Percentiles rank a stretch among this genome's conserved stretches.
These are phyloP conservation scores for Clarireedia sp. DNA, from an alignment of 2,329 filamentous ascomycete species.

Conservation along the genomic window DNA sequence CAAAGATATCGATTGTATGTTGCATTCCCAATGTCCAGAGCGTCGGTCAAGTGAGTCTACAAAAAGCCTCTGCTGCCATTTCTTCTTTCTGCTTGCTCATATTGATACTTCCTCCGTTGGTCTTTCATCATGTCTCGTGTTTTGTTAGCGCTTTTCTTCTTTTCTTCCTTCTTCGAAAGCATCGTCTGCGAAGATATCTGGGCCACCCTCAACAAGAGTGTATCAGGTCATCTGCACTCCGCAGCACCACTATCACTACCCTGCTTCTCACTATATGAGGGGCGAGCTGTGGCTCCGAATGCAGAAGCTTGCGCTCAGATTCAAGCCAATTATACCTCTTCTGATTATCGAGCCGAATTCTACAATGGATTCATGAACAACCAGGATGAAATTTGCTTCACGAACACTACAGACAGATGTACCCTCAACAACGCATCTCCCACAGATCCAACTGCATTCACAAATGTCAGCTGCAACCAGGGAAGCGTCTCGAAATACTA, in stretches of 20 bases:
- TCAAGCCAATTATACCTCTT: constrained; percentile 23
- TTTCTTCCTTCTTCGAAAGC: not conserved
- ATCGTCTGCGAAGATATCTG: not conserved
- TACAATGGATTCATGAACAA: constrained; percentile 25
- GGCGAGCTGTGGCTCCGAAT: constrained; percentile 13
- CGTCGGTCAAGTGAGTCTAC: too few species aligned
- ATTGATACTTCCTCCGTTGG: not conserved
- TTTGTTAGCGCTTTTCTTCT: not conserved
- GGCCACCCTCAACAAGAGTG: constrained; percentile 15
- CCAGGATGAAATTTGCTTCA: constrained; percentile 26
- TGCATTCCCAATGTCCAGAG: too few species aligned
- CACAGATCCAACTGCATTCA: constrained; percentile 16
- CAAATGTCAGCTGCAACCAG: constrained; percentile 15
- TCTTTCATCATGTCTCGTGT: not conserved
- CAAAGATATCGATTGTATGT: too few species aligned
- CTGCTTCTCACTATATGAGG: constrained; percentile 27
- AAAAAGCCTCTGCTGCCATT: too few species aligned
- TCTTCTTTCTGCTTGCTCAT: too few species aligned
- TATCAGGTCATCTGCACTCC: constrained; percentile 19
- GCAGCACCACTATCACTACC: constrained; percentile 23
- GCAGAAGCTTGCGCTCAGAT: constrained; percentile 20
- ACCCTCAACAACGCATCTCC: constrained; percentile 21
- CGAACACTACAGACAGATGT: constrained; percentile 26
- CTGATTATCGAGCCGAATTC: constrained; percentile 19
- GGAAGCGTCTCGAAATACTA: constrained; percentile 14